These are phyloP conservation scores for Diaporthe vaccinii DNA, from an alignment of 2,329 filamentous ascomycete species.

Conservation along the genomic window DNA sequence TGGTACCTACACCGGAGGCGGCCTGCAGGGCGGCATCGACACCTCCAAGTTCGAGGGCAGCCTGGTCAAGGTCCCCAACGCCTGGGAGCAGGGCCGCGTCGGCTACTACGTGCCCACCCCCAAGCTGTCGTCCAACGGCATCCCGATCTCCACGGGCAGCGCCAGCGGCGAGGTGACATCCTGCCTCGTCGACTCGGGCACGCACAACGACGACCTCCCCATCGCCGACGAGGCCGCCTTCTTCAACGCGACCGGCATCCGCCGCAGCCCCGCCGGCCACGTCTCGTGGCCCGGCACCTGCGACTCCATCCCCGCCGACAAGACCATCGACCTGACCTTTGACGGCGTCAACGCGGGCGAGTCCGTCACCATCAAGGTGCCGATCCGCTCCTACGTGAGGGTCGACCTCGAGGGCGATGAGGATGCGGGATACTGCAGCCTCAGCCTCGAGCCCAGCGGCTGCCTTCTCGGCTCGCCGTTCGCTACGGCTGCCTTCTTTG, in stretches of 20 bases:
- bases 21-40: slow-evolving; percentile 52
- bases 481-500: slow-evolving; percentile 49
- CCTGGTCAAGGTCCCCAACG: slow-evolving; percentile 47
- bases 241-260: slow-evolving; percentile 42
- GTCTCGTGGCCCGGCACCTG: slow-evolving; percentile 48
- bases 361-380: slow-evolving; percentile 48
- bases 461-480: slow-evolving; percentile 52
- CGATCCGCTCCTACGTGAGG: slow-evolving; percentile 50
- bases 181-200: slow-evolving; percentile 52
- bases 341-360: slow-evolving; percentile 43
- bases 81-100: slow-evolving; percentile 26
- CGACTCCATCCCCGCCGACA: slow-evolving; percentile 47
- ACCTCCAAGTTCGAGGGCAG: slow-evolving; percentile 50
- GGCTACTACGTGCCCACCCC: slow-evolving; percentile 46
- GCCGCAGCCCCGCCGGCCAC: slow-evolving; percentile 41
- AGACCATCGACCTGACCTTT: slow-evolving; percentile 47
- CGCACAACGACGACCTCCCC: slow-evolving; percentile 46
- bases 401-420: slow-evolving; percentile 24
- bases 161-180: slow-evolving; percentile 26
- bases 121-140: slow-evolving; percentile 40
- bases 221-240: slow-evolving; percentile 42
- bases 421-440: slow-evolving; percentile 45
- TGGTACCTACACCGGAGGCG: slow-evolving; percentile 48
- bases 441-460: slow-evolving; percentile 47
- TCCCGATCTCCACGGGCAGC: slow-evolving; percentile 43